These are phyloP conservation scores for Xylaria sp. DNA, from an alignment of 2,329 filamentous ascomycete species.

Conservation along the genomic window DNA sequence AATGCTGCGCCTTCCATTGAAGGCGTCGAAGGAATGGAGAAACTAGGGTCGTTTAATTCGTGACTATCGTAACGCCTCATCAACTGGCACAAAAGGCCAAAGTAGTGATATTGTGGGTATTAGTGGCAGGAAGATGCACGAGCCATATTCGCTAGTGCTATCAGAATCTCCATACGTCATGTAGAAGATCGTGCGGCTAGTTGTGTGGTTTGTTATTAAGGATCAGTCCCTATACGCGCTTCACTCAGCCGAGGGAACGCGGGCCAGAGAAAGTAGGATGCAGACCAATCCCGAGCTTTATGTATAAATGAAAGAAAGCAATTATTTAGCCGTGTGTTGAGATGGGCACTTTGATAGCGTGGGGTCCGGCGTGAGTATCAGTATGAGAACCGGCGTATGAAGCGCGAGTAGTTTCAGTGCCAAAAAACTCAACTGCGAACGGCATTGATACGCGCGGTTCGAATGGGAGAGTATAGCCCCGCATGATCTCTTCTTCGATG, in stretches of 20 bases:
- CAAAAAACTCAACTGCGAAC: conserved; percentile 19
- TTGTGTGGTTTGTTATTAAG: background rate
- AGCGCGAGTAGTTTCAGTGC: conserved; percentile 20
- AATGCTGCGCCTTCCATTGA: conserved; percentile 21
- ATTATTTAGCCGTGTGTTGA: conserved; percentile 30
- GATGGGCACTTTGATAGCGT: conserved; percentile 37
- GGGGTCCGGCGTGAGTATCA: conserved; percentile 8
- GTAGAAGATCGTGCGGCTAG: background rate
- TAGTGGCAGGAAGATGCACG: conserved; percentile 21
- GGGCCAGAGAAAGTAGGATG: background rate
- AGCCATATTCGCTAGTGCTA: conserved; percentile 1
- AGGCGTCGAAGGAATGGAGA: conserved; percentile 28
- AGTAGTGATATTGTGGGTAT: conserved; percentile 33
- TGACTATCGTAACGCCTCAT: conserved; percentile 41
- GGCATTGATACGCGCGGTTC: conserved; percentile 30
- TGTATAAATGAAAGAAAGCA: background rate
- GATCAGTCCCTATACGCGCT: background rate
- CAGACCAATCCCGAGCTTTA: background rate
- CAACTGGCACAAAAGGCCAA: conserved; percentile 34
- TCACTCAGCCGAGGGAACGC: background rate
- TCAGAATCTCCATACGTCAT: background rate
- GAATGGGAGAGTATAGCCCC: conserved; percentile 60
- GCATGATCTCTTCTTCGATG: conserved; percentile 75
- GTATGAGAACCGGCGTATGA: conserved; percentile 21
- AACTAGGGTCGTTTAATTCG: conserved; percentile 35